Base-by-base conservation (phyloP, 768 basidiomycete species). In the Leucogyrophana mollusca region DNA sequence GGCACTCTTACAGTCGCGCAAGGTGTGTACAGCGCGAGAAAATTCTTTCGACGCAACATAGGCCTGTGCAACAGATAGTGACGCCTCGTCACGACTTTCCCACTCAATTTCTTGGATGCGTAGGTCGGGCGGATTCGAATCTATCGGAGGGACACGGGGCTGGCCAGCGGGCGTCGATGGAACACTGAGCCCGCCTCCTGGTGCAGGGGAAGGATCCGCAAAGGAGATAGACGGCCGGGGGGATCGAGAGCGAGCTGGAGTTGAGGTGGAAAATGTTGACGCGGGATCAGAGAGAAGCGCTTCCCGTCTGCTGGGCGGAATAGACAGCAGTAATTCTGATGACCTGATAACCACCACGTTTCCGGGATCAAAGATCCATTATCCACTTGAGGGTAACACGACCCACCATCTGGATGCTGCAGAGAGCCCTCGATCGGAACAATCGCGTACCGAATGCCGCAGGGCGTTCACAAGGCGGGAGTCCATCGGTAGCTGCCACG, bases 11-110 rank as follows among this genome's bases (percentile, higher is more conserved):
- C 88, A 90, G 7, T 73, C 70, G 42, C 71, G 72, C 40, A 98
- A 65, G 46, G 81, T 66, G 55, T 84, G 79, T 5, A 79, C 76
- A 6, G 84, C 89, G 48, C 93, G 77, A 38, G 81, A 71, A 55
- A 87, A 86, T 56, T 98, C 94, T 57, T 85, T 83, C 13, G 80
- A 68, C 51, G 90, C 83, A 53, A 90, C 79, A 58, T 82, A 88
- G 16, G 81, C 73, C 46, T 82, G 81, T 2, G 89, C 93, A 27
- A 87, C 76, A 43, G 79, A 64, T 55, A 90, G 76, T n/a, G 72
- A 53, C 56, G 96, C 93, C 52, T 82, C 80, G 40, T 94, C 92
- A 23, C 80, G 64, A 17, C 56, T 59, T 60, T 85, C 80, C 35
- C 77, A 62, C 27, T 77, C 73, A n/a, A 50, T 40, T 54, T 83